Conservation (phyloP, 345 rosid genomes). For the Physaria fendleri region DNA sequence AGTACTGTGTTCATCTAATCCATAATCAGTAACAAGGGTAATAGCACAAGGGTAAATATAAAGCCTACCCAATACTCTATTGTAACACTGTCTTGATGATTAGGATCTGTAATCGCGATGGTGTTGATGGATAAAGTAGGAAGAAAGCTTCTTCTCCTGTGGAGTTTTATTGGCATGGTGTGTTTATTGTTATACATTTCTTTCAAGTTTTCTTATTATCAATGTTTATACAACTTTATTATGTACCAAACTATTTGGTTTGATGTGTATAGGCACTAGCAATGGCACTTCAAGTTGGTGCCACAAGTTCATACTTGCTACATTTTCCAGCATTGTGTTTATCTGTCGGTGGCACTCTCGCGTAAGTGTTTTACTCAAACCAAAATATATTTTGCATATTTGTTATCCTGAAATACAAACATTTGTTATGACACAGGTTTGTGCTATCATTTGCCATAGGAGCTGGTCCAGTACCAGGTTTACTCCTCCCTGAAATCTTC, state of each 20-base stretch:
- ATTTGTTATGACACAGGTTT: constrained; percentile 45
- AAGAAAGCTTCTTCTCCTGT: constrained; percentile 63
- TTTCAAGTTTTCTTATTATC: neutral
- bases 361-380: constrained; percentile 44
- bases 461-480: constrained; percentile 98
- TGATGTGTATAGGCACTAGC: constrained; percentile 59
- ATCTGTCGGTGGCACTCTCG: constrained; percentile 83
- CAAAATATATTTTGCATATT: neutral
- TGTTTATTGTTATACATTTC: constrained; percentile 19
- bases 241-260: neutral
- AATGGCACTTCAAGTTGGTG: constrained; percentile 76
- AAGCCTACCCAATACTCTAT: no score
- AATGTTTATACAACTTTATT: neutral
- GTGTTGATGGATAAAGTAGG: constrained; percentile 89
- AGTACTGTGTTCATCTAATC: no score
- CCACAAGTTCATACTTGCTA: constrained; percentile 44
- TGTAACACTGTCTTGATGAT: neutral
- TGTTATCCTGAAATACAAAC: neutral
- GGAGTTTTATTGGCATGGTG: constrained; percentile 89
- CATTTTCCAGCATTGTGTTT: constrained; percentile 49
- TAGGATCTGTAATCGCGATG: constrained; percentile 90
- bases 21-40: no score
- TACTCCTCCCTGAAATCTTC: constrained; percentile 92
- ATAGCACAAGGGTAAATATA: no score
- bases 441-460: constrained; percentile 88